Base-by-base conservation (phyloP, 345 rosid species). In the Psidium friedrichsthalianum region DNA sequence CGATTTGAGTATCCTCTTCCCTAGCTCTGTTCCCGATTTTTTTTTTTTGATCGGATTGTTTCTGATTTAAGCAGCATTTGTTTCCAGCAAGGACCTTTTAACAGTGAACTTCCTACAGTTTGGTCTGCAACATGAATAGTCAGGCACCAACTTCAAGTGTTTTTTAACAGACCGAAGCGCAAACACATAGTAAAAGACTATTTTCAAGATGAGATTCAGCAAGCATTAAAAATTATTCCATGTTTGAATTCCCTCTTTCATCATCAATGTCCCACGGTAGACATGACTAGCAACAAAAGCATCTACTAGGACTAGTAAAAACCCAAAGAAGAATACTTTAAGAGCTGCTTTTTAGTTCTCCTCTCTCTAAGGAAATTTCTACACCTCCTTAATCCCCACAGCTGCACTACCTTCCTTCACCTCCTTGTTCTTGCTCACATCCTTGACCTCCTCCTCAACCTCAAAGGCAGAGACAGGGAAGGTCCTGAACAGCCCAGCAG, bases 401-500 rank as follows among this genome's bases (percentile, higher is more conserved):
- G 91, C 87, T 11, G 47, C 89, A 82, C 51, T 82, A 36, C 64
- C 86, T 74, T 87, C 91, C 57, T 83, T 85, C 42, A 78, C 91
- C n/a, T 76, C 88, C 76, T 88, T 87, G 85, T 82, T 86, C 82
- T 89, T 90, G 84, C 87, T 74, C 20, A 82, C 90, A 42, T 76
- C 90, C 86, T 90, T 88, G 1, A 58, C 81, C 85, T 82, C 89
- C 83, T 83, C 90, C 83, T 90, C 93, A 59, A 93, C 82, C 89
- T 84, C 86, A 64, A 97, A 96, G 55, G 98, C 98, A 2, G 93
- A 87, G 47, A 87, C 92, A 0, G 97, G 98, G 89, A 92, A 97
- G 52, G 93, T 56, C 91, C 98, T 92, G 86, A 80, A 92, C 36
- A 96, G 90, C 51, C 96, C 96, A n/a, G 98, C 24, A 6, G 99